Base-by-base conservation (phyloP, 768 basidiomycete species). In the Amanita pseudoporphyria region DNA sequence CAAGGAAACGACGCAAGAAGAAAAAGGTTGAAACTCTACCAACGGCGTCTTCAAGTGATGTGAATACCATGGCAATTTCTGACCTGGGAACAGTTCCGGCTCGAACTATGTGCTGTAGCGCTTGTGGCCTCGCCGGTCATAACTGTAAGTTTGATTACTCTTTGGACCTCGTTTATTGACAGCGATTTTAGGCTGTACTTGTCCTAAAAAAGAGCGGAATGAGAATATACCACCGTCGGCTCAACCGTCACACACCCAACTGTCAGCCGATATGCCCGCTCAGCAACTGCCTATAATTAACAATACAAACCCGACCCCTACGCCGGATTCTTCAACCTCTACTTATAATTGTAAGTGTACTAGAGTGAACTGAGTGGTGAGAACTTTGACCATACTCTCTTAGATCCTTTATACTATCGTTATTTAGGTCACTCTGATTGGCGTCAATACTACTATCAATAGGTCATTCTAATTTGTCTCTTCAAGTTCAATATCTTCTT, bases 101-200 rank as follows among this genome's bases (percentile, higher is more conserved):
- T 6, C 28, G 47, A 43, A 39, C 24, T 26, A 50, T 19, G 18
- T 16, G 46, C 14, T 53, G 52, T 50, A 41, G 38, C 16, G 52
- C 47, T n/a, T 53, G 52, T 26, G 19, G 37, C 10, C 18, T 21
- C 12, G 5, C 50, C n/a, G 53, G 53, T 14, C 53, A 53, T 39
- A 53, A 28, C 16, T 24, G 53, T 53, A 45, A 28, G 49, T 53
- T 45, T 18, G n/a, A 21, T 33, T 22, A 12, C 13, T 13, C 28
- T 38, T 38, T 22, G n/a, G 22, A 16, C 30, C 16, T 26, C 19
- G 13, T 26, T 18, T 16, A 18, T 19, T 45, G n/a, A 12, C 33
- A 12, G 10, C 10, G 10, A 35, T 4, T 35, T 12, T 35, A 35
- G 33, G 33, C 16, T n/a, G 33, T 35, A 35, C 33, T 4, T 35